Evolutionary conservation across 306 rosid species (phyloP), one percentile per base, ranked within the genome.

Genomic region (Rosa multiflora): DNA sequence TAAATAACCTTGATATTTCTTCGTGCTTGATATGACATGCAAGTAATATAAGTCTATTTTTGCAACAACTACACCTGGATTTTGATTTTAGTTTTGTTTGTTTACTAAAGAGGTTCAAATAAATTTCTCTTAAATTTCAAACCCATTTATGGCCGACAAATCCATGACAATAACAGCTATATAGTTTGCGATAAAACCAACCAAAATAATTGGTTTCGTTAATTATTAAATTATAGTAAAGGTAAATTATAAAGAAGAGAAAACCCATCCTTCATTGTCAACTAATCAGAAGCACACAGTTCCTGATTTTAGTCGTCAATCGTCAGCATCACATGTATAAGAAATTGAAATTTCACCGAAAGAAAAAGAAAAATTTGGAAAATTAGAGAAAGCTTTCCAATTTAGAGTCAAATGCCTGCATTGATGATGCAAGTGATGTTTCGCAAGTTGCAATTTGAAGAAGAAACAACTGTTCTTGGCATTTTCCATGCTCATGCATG

Each of bases 51-150:
- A 40, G 61, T 40, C 51, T 20, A 59, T 53, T 53, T 58, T 52
- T 85, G 78, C 83, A 74, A 77, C 81, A 29, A 48, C 73, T 68
- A 17, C 20, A 68, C 73, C 56, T 71, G 81, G n/a, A 63, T 80
- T 80, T 48, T 61, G 78, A 20, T 80, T 62, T 59, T 52, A 18
- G 26, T 52, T 75, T 81, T 83, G 63, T 79, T 79, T 66, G 67
- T 85, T 79, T 81, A 58, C 21, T 55, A 67, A 79, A 49, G 52
- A 21, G 43, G 62, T 87, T 87, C 87, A 87, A 82, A 83, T 79
- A 26, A 2, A n/a, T 75, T 85, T 87, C 84, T 81, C 72, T 73
- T 29, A 46, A 70, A 58, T 75, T 87, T 82, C 88, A 87, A 83
- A 84, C 80, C 78, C 79, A 46, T 35, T 37, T n/a, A 76, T 59